phyloP scores from a whole-genome alignment of 2,329 filamentous ascomycete genomes.

The Chalaropsis ovoidea region DNA sequence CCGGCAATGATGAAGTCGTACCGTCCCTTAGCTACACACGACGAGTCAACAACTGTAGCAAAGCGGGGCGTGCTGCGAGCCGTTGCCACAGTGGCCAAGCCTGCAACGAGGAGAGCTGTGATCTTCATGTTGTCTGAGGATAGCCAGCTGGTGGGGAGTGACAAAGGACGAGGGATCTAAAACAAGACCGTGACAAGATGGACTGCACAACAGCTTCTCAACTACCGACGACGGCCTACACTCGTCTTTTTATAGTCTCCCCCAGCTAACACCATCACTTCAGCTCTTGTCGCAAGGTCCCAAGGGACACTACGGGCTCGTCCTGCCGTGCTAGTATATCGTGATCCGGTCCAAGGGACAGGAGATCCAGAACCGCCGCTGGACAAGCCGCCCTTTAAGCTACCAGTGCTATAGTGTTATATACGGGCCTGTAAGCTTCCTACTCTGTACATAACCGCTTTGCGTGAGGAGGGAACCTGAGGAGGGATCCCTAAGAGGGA shows the following conservation, averaged over 20 bases:
- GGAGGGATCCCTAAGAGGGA: not conserved
- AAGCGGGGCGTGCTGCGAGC: slow-evolving; percentile 9
- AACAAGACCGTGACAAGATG: not conserved
- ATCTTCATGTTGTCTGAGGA: not conserved
- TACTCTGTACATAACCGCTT: not conserved
- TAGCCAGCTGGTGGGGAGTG: not conserved
- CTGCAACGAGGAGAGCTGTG: not conserved
- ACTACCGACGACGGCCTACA: too few relatives aligned
- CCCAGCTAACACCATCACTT: not conserved
- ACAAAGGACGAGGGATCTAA: too few relatives aligned
- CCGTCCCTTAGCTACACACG: slow-evolving; percentile 16
- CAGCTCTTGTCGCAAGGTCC: not conserved
- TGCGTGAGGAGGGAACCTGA: not conserved
- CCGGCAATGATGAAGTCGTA: slow-evolving; percentile 33
- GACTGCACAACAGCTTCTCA: too few relatives aligned
- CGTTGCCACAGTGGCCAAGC: not conserved
- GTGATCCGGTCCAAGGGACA: not conserved
- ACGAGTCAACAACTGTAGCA: slow-evolving; percentile 19
- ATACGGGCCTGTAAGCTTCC: not conserved
- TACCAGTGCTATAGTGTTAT: not conserved
- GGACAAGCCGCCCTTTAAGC: not conserved
- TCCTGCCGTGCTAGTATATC: not conserved
- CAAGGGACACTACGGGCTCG: not conserved
- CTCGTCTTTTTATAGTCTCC: not conserved
- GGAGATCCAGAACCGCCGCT: not conserved